Evolutionary conservation across 2,329 filamentous ascomycete genomes (phyloP), one percentile per base, ranked within the genome.

Genomic region (Cladosporium cucumerinum): DNA sequence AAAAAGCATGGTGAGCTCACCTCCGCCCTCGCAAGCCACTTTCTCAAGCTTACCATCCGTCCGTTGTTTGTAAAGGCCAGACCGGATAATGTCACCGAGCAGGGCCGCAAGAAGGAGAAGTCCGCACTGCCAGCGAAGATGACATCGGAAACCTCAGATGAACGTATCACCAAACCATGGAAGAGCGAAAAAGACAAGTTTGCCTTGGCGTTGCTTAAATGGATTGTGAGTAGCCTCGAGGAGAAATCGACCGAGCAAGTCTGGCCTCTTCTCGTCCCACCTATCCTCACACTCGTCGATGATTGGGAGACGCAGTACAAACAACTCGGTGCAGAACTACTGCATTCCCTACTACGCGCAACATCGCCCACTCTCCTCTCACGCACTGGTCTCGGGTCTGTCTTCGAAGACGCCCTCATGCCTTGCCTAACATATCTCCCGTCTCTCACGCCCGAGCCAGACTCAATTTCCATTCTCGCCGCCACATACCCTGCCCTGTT

Each of bases 381-480:
- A 14, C 81, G 82, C 54, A 90, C 87, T 0, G 90, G 90, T 0
- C 84, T 94, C 8, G 84, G 83, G 25, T 78, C 82, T 16, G 84
- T 94, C 28, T 89, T 94, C 66, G 84, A 89, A 71, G 85, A 92
- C 23, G 85, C 88, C 3, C 77, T 92, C 1, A 84, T 88, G 68
- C 90, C 92, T 0, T 87, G 88, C 39, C 83, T 97, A n/a, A 82
- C 89, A 8, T 91, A 87, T 71, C 82, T 97, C 6, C 93, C 94
- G 0, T 86, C 84, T 14, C 80, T 96, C 49, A 97, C 92, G 0
- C 87, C 90, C 0, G 89, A 91, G 71, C 74, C 82, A 0, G 90
- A 95, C 64, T 90, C 90, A 4, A 73, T 90, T 1, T 72, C 73
- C 1, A 78, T 97, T 3, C 82, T 97, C 1, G 72, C 76, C 6